Percentiles rank a stretch among this genome's conserved stretches.
phyloP scores from a whole-genome alignment of 768 basidiomycete species.

The Kwoniella dendrophila region DNA sequence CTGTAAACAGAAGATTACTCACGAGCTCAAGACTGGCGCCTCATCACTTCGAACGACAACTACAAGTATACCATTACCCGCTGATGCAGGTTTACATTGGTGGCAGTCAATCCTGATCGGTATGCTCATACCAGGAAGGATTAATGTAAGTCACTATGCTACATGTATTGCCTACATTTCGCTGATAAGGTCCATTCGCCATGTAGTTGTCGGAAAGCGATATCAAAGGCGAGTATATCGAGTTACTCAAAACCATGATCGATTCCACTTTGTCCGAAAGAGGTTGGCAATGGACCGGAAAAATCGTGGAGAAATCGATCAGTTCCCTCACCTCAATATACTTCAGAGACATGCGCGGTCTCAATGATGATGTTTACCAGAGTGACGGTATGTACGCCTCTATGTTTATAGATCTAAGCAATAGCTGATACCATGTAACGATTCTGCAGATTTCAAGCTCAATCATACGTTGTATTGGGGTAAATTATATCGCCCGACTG shows the following conservation, averaged over 20 bases:
- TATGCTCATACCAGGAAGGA: constrained; percentile 37
- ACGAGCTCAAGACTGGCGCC: constrained; percentile 74
- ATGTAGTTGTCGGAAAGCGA: constrained; percentile 31
- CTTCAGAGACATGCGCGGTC: constrained; percentile 76
- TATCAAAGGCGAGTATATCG: constrained; percentile 30
- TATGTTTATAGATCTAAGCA: background rate
- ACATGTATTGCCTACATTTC: background rate
- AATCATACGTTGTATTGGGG: constrained; percentile 80
- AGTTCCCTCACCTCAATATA: constrained; percentile 78
- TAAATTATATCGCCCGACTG: constrained; percentile 69
- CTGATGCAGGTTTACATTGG: constrained; percentile 86
- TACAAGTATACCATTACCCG: constrained; percentile 59
- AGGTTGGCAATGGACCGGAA: constrained; percentile 78
- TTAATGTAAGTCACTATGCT: constrained; percentile 29
- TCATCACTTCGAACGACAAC: constrained; percentile 70
- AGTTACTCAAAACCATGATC: constrained; percentile 66
- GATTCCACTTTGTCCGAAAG: constrained; percentile 76
- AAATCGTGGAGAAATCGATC: constrained; percentile 71
- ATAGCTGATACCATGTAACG: too few species aligned
- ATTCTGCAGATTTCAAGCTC: constrained; percentile 67
- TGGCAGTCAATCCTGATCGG: constrained; percentile 55
- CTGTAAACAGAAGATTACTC: constrained; percentile 74
- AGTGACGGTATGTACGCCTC: constrained; percentile 64
- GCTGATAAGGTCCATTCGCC: constrained; percentile 6
- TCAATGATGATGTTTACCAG: constrained; percentile 74